A percentile compares a stretch with the other conserved stretches of the same genome.
These are phyloP conservation scores for Colletotrichum sp. DNA, from an alignment of 2,329 filamentous ascomycete species.

Conservation along the genomic window DNA sequence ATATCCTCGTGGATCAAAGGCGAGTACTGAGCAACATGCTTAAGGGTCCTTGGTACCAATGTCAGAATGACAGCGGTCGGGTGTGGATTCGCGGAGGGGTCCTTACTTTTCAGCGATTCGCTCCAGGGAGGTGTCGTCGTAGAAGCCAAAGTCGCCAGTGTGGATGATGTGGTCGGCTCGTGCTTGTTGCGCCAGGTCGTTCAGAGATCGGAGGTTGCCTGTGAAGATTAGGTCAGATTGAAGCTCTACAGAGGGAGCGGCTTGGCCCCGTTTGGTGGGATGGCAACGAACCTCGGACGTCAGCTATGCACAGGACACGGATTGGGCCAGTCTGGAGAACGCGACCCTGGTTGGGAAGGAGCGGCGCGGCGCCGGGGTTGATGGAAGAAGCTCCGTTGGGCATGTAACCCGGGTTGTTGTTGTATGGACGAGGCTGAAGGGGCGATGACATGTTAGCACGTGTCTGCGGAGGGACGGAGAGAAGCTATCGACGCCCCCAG, in stretches of 20 bases:
- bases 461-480: constrained; percentile 1
- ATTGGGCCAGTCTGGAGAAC: constrained; percentile 69
- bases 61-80: constrained; percentile 20
- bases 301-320: constrained; percentile 72
- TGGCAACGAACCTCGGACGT: constrained; percentile 66
- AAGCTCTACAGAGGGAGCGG: not conserved
- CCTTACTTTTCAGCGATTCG: constrained; percentile 97
- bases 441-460: constrained; percentile 14
- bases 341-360: constrained; percentile 71
- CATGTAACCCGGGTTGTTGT: constrained; percentile 62
- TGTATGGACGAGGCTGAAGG: constrained; percentile 47
- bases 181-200: constrained; percentile 93
- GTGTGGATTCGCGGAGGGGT: constrained; percentile 20
- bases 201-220: constrained; percentile 96
- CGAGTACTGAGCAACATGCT: constrained; percentile 98
- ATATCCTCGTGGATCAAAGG: constrained; percentile 83
- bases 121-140: constrained; percentile 93
- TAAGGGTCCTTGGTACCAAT: constrained; percentile 73
- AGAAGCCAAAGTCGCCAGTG: constrained; percentile 98
- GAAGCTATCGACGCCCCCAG: constrained; percentile 1
- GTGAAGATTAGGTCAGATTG: not conserved
- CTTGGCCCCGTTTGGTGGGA: constrained; percentile 1
- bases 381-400: constrained; percentile 64
- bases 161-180: constrained; percentile 98
- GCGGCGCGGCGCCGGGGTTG: constrained; percentile 65